Base-by-base conservation (phyloP, 2,329 filamentous ascomycete genomes). In the Penicillium sp. region DNA sequence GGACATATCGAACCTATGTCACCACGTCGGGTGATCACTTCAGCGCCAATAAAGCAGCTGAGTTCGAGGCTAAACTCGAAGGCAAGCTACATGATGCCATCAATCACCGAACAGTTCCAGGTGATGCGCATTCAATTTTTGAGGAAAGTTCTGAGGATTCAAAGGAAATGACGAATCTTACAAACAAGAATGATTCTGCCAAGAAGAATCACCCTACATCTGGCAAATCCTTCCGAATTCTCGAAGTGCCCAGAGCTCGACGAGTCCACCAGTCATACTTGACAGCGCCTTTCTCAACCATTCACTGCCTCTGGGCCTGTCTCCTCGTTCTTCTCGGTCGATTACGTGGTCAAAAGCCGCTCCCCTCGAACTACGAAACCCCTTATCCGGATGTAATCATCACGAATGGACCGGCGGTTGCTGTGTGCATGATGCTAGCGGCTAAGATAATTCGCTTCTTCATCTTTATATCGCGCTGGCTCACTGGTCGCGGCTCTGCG, bases 351-450 rank as follows among this genome's bases (percentile, higher is more conserved):
- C 71, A 76, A 53, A 57, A 54, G 7, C 49, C 31, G 48, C 63
- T 57, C 55, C 67, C 57, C 3, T 53, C 51, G 13, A 48, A 53
- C 5, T 55, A 63, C 19, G 65, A 67, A 13, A 70, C 69, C 5
- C 48, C 70, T 61, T 87, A 84, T 55, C 92, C 91, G 0, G 87
- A 91, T 65, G 75, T 93, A 2, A 87, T 97, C 50, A 77, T 95
- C 50, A 91, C 89, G 48, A 97, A 97, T 67, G 93, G 93, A 0
- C 93, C 93, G 0, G 93, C 89, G 0, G 96, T 91, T 0, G 91
- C 88, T 1, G 91, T 96, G 56, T 87, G 96, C 31, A 79, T 96
- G 44, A 72, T 88, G 3, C 67, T 87, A 2, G 83, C 84, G 0
- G 77, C 79, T 1, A 72, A 83, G 2, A 44, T 86, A 13, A 65